Evolutionary conservation across 805 yeast genomes (phyloP), one percentile per base, ranked within the genome.

Genomic region (Candida sithepensis): DNA sequence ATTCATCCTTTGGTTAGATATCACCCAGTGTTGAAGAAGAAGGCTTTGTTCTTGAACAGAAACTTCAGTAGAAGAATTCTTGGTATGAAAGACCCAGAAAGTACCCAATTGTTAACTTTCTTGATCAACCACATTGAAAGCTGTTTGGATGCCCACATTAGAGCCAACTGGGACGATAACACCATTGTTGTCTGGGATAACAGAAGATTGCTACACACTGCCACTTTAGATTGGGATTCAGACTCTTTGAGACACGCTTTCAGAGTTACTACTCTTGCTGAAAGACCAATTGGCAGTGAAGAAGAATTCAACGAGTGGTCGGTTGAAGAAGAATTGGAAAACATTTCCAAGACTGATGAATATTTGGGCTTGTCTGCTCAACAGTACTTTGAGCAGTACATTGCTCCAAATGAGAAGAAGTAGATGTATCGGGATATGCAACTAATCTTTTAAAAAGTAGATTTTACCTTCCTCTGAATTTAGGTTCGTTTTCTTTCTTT

Each of bases 131-230:
- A 80, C 54, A 70, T 82, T 34, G 68, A 66, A 47, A 74, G 77
- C 44, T 67, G 68, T 53, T 76, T 75, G 48, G 89, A 84, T 62
- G 72, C 84, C 55, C 88, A 84, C 54, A 70, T 84, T 45, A 77
- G 91, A 60, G 87, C 88, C 41, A 73, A 65, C 46, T 86, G 89
- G 86, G 84, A 80, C 60, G 82, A 83, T 45, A 75, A 77, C 43
- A 77, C 89, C 1, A 84, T 86, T 44, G 88, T 82, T 18, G 65
- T 84, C 23, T 86, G 92, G 92, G 94, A 86, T 60, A 86, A 86
- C 72, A 79, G 94, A 63, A 72, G 84, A 59, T 77, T 81, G 9
- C 67, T 77, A 22, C 94, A 86, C 64, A 71, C 86, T 13, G 89
- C 90, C 14, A 73, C 82, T 16, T 75, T 79, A 46, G 92, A 86